Base-by-base conservation (phyloP, 1,284 basidiomycete genomes). In the Meripilus lineatus region DNA sequence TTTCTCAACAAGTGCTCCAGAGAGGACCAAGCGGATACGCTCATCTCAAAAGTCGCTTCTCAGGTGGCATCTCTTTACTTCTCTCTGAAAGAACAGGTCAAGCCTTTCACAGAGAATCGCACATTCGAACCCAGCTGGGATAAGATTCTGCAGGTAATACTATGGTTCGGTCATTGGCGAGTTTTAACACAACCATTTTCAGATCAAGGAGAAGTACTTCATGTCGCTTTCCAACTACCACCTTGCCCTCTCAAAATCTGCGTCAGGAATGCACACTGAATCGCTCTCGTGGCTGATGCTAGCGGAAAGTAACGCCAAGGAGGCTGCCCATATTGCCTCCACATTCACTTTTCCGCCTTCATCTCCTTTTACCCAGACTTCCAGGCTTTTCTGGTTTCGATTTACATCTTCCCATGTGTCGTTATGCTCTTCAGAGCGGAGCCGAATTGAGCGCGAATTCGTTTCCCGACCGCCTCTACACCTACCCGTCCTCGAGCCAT, bases 401-500 rank as follows among this genome's bases (percentile, higher is more conserved):
- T 20, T 74, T 98, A 28, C 66, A 94, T 46, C 81, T 94, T 38
- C 84, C 85, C 18, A 94, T 94, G 61, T 77, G 86, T 0, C 93
- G 95, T 50, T 70, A 86, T 5, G 78, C 87, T 1, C 67, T 93
- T 22, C 85, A 87, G 54, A 71, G 77, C 0, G 93, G 95, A 52
- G 81, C 81, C 44, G 85, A 84, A 60, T 72, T 67, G 40, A 84
- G 89, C 45, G 89, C 89, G 0, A 77, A 82, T 45, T 82, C 87
- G 46, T 93, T 97, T 68, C 99, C 99, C 63, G 95, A 99, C 59
- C 77, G 99, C 37, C 96, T 99, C 54, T 99, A 99, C 69, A 94
- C 99, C 61, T 94, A 0, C 92, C 93, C 1, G 72, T 86, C 3
- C 76, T 84, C 14, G 89, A 93, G 15, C 77, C 88, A 0, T 75